Base-by-base conservation (phyloP, 2,329 filamentous ascomycete species). In the Mollisia scopiformis region DNA sequence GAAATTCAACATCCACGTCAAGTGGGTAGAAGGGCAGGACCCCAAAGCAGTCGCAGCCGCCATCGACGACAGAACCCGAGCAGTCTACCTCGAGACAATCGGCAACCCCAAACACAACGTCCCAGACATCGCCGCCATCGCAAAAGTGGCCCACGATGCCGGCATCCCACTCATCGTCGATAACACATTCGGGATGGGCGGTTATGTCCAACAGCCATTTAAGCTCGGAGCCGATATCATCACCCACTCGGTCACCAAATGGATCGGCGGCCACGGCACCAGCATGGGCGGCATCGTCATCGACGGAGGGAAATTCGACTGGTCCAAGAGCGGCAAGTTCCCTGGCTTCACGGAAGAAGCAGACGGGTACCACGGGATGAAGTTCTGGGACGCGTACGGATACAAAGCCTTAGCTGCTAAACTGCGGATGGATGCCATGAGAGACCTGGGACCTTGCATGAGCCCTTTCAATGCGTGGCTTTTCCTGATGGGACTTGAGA, bases 401-500 rank as follows among this genome's bases (percentile, higher is more conserved):
- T 71, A 81, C 6, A 78, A 87, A 59, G 80, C 87, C 0, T 90
- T 84, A 71, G 83, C 85, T 61, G 85, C 89, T 64, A 82, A 85
- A 43, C 80, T 88, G 11, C 83, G 88, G 30, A 86, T 90, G 28
- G 88, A 90, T 75, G 85, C 89, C 59, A 79, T 88, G 55, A 82
- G 88, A 57, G 88, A 91, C 67, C 72, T 89, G 1, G 88, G 88
- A 25, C 77, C 84, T 1, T 79, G 84, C 8, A 75, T 90, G 66
- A 88, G 86, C 73, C 88, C 88, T 0, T 90, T 89, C 68, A 87
- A 83, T 5, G 88, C 88, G 1, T 88, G 90, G 77, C 85, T 90
- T 72, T 78, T 91, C 31, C 73, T 90, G 28, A 78, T 47, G 33
- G 88, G 88, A 41, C 71, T 88, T 35, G 88, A 90, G 77, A 90